These are phyloP conservation scores for Warburgia ugandensis DNA, from an alignment of 164 flowering plant species.

Conservation along the genomic window DNA sequence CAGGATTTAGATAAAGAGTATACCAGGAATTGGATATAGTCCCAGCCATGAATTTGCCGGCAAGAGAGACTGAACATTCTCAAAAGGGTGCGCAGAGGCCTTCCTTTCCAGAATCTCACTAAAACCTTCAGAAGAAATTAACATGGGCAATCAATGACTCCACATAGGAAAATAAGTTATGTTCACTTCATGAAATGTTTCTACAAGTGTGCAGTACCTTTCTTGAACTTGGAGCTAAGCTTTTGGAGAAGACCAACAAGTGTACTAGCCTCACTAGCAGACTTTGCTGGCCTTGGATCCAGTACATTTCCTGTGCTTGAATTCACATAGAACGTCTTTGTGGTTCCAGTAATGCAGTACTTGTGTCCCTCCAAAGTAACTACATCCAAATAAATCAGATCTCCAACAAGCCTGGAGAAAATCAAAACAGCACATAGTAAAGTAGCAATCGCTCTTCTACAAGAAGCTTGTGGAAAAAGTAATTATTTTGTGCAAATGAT, in stretches of 20 bases:
- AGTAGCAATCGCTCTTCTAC: background rate
- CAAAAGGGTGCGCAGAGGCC: conserved; percentile 94
- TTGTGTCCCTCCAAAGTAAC: conserved; percentile 75
- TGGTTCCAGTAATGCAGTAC: conserved; percentile 79
- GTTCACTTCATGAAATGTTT: background rate
- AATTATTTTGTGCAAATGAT: too few species aligned
- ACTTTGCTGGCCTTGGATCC: conserved; percentile 67
- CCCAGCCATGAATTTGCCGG: conserved; percentile 95
- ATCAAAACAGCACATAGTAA: background rate
- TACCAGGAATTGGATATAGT: conserved; percentile 77
- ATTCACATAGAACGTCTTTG: conserved; percentile 75
- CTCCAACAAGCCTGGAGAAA: conserved; percentile 81
- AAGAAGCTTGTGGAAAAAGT: background rate
- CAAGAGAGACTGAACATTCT: conserved; percentile 82
- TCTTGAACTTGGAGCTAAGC: conserved; percentile 84
- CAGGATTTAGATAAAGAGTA: too few species aligned
- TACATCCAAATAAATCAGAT: conserved; percentile 89
- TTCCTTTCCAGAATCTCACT: conserved; percentile 82
- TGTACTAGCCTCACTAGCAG: conserved; percentile 67
- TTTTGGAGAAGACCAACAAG: conserved; percentile 86
- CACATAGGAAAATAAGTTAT: background rate
- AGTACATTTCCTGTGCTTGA: conserved; percentile 65
- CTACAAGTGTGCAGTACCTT: conserved; percentile 39
- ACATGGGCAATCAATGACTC: background rate
- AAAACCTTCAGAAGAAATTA: conserved; percentile 50